Base-by-base conservation (phyloP, 352 stramenopile genomes). In the Peronospora destructor region DNA sequence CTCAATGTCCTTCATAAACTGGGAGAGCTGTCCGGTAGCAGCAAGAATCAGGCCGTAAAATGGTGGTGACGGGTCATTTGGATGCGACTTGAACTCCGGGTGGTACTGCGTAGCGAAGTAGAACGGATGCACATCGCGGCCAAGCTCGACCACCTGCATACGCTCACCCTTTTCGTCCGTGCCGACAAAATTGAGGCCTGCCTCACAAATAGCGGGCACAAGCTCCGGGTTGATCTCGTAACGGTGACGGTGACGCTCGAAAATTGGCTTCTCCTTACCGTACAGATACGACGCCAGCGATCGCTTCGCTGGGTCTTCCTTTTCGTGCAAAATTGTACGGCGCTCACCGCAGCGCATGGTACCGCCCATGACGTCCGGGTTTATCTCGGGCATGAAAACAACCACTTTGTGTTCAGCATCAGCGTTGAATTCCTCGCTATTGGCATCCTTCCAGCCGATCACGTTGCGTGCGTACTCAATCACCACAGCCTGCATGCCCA, bases 311-410 rank as follows among this genome's bases (percentile, higher is more conserved):
- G 76, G 76, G 53, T 95, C 78, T 14, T 85, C 71, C 59, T 91
- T 63, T 43, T 83, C 73, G 44, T 96, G 74, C 47, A 99, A 87
- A 45, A 97, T 75, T 6, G 96, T 99, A 42, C 87, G 78, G 17
- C 96, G 81, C 37, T 85, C 95, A 45, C 97, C 97, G n/a, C 98
- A 92, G 46, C 97, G 91, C 97, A 99, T 99, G 9, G 96, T 99
- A 49, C 97, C 97, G 36, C 97, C 97, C 96, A 99, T 99, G 33
- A 94, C 82, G 36, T 96, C 87, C 4, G 76, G 80, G 71, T 99
- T 95, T 64, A 98, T 98, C 77, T 99, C 97, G 1, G 97, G 97
- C 97, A 99, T 99, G 73, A 99, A 99, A 44, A 99, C 76, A n/a
- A 99, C 90, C 29, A 98, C 93, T 56, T 94, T 95, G 66, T 98